These are phyloP conservation scores for Trametes cubensis DNA, from an alignment of 768 basidiomycete genomes.

Conservation along the genomic window DNA sequence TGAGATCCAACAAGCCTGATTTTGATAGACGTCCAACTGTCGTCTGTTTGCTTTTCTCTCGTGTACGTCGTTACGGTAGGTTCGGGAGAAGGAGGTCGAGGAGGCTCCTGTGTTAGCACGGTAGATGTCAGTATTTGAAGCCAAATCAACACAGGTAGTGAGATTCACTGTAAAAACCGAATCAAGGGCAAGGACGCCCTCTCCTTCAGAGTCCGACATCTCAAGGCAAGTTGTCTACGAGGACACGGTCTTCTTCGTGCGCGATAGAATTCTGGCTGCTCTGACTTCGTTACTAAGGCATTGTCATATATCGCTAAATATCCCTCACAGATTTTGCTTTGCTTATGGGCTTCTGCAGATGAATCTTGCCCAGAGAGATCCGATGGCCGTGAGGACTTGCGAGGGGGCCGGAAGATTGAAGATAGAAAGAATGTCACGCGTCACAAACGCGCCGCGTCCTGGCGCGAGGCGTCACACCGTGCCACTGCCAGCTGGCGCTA, in stretches of 20 bases:
- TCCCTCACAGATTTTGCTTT: no score
- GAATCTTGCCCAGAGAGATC: neutral
- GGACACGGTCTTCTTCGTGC: neutral
- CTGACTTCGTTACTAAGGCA: no score
- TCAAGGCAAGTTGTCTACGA: neutral
- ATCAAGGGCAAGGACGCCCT: slow-evolving; percentile 12
- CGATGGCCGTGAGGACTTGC: neutral
- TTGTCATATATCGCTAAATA: no score
- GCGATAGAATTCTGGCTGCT: no score
- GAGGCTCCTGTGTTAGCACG: slow-evolving; percentile 51
- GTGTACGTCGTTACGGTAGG: slow-evolving; percentile 56
- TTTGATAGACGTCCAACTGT: slow-evolving; percentile 42
- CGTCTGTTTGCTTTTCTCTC: slow-evolving; percentile 32
- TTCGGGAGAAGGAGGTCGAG: slow-evolving; percentile 68
- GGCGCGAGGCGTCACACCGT: slow-evolving; percentile 1
- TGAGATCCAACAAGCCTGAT: slow-evolving; percentile 79
- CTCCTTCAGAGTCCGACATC: slow-evolving; percentile 25
- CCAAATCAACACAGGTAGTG: no score
- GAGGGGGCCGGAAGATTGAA: neutral
- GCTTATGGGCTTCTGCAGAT: no score
- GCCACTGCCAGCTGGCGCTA: neutral
- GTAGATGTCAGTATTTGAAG: neutral
- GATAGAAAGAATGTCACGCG: slow-evolving; percentile 1
- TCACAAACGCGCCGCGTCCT: slow-evolving; percentile 5
- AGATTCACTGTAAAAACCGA: slow-evolving; percentile 16